Conservation (phyloP, 139 green algal genomes). For the Picochlorum costavermella region DNA sequence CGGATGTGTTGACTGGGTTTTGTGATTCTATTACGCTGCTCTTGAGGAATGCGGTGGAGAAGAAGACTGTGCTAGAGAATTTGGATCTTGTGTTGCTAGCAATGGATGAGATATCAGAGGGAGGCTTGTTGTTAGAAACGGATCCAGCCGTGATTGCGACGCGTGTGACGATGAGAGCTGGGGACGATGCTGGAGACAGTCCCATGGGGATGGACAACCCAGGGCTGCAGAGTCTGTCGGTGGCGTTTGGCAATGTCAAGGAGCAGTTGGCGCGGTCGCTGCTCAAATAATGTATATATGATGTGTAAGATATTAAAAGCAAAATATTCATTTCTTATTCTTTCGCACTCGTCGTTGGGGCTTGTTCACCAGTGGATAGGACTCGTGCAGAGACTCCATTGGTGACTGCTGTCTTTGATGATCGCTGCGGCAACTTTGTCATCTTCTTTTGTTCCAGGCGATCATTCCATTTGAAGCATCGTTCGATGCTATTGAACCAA, state of each 20-base stretch:
- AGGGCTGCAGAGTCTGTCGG: constrained; percentile 69
- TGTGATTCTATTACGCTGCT: constrained; percentile 79
- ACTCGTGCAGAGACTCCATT: constrained; percentile 1
- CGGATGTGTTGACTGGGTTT: constrained; percentile 77
- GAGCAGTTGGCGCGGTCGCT: constrained; percentile 82
- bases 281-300: constrained; percentile 47
- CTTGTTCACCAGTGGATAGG: background rate
- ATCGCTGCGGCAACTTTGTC: background rate
- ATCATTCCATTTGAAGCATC: constrained; percentile 39
- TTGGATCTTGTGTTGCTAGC: constrained; percentile 92
- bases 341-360: background rate
- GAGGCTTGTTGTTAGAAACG: constrained; percentile 93
- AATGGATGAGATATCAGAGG: constrained; percentile 94
- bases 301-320: constrained; percentile 2
- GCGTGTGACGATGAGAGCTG: constrained; percentile 87
- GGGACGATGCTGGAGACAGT: constrained; percentile 55
- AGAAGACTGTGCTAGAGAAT: constrained; percentile 98
- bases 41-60: constrained; percentile 86
- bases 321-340: constrained; percentile 5
- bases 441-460: constrained; percentile 25
- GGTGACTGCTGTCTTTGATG: background rate
- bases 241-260: constrained; percentile 77
- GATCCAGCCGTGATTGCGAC: constrained; percentile 78
- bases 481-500: constrained; percentile 88
- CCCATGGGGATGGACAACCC: constrained; percentile 67